A percentile compares a stretch with the other conserved stretches of the same genome.
Evolutionary conservation across 2,329 filamentous ascomycete genomes (phyloP).

Genomic region (Raffaelea albimanens): DNA sequence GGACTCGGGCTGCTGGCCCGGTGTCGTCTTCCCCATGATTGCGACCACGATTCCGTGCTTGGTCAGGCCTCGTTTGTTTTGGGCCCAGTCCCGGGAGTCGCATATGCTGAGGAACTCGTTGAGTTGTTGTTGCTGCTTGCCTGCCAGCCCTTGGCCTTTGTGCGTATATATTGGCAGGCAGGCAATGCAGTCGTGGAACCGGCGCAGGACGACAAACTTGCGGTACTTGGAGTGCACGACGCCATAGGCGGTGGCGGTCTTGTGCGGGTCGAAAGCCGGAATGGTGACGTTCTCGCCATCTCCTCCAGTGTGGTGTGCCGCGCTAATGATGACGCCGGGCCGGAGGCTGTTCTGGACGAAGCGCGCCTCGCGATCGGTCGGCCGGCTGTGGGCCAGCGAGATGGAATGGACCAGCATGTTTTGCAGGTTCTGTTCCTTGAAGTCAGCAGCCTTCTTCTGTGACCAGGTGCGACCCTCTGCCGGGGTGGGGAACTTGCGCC

Average conservation of each 20-base stretch:
- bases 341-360: not conserved
- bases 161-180: constrained; percentile 19
- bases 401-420: no score
- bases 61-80: no score
- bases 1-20: no score
- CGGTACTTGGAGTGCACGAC: constrained; percentile 17
- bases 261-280: constrained; percentile 12
- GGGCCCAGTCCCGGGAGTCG: no score
- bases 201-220: constrained; percentile 16
- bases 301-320: constrained; percentile 2
- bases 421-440: no score
- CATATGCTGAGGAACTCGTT: constrained; percentile 17
- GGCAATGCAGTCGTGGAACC: constrained; percentile 12
- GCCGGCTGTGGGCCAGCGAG: no score
- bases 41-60: no score
- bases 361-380: no score
- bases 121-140: constrained; percentile 8
- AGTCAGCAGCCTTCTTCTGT: no score
- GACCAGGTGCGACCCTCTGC: no score
- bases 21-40: no score
- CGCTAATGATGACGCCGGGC: constrained; percentile 2
- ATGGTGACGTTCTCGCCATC: not conserved
- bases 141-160: constrained; percentile 14
- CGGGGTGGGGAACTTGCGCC: no score
- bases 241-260: constrained; percentile 17